Percentiles rank a stretch among this genome's conserved stretches.
Conservation (phyloP, 257 asterid species). For the Solanum appendiculatum region DNA sequence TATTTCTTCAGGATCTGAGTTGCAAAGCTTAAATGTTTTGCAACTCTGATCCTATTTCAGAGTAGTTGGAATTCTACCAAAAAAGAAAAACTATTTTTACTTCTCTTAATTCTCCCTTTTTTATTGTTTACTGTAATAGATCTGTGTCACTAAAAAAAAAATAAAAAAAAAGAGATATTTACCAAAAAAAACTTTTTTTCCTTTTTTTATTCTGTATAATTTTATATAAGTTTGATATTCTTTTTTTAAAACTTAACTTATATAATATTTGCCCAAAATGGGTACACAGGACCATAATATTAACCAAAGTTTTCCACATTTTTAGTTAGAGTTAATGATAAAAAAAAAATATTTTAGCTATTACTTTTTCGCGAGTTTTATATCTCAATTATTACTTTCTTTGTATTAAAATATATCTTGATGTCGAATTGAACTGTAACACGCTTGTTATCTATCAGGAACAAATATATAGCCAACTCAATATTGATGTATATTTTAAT, state of each 20-base stretch:
- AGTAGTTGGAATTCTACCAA: not conserved
- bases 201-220: not conserved
- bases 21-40: not conserved
- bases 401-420: too few species aligned
- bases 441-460: too few species aligned
- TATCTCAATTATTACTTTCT: too few species aligned
- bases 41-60: conserved; percentile 5
- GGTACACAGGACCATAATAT: not conserved
- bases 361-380: not conserved
- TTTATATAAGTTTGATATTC: not conserved
- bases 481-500: too few species aligned
- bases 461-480: too few species aligned
- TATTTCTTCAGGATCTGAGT: not conserved
- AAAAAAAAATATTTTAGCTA: not conserved
- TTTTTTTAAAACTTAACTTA: not conserved
- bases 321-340: not conserved
- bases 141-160: not conserved
- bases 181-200: not conserved
- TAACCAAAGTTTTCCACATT: not conserved
- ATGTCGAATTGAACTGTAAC: too few species aligned
- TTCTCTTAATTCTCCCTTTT: not conserved
- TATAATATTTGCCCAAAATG: not conserved
- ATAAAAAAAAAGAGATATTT: not conserved
- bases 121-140: not conserved
- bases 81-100: not conserved